phyloP scores from a whole-genome alignment of 2,329 filamentous ascomycete species.

The Aspergillus caelatus region DNA sequence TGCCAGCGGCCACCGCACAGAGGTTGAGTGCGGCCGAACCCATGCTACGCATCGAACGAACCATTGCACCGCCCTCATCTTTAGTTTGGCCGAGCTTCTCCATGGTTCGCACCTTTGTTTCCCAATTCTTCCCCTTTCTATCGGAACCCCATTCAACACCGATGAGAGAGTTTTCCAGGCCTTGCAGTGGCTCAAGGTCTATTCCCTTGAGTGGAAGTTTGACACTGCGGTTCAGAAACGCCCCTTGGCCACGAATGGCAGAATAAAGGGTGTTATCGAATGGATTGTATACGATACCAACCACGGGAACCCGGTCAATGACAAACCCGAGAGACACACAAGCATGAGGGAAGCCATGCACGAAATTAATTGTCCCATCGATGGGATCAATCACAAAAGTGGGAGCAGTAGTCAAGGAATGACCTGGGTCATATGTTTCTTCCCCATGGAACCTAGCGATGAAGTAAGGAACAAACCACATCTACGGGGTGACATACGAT shows the following conservation, averaged over 20 bases:
- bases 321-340: slow-evolving; percentile 63
- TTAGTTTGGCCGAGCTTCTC: slow-evolving; percentile 49
- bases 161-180: slow-evolving; percentile 56
- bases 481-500: background rate
- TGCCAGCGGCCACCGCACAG: slow-evolving; percentile 60
- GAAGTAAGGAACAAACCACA: background rate
- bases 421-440: slow-evolving; percentile 61
- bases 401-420: slow-evolving; percentile 54
- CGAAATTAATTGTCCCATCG: slow-evolving; percentile 67
- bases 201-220: slow-evolving; percentile 51
- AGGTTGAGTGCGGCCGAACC: slow-evolving; percentile 65
- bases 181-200: slow-evolving; percentile 48
- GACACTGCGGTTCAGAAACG: slow-evolving; percentile 47
- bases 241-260: slow-evolving; percentile 58
- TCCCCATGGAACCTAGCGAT: slow-evolving; percentile 56
- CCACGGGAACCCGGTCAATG: slow-evolving; percentile 51
- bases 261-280: slow-evolving; percentile 59
- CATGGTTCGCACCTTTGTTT: slow-evolving; percentile 60
- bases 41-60: slow-evolving; percentile 59
- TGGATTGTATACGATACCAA: slow-evolving; percentile 65
- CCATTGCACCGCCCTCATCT: slow-evolving; percentile 62
- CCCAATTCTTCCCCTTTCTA: slow-evolving; percentile 59
- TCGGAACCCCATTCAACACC: slow-evolving; percentile 66
- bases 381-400: slow-evolving; percentile 68
- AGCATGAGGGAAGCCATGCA: slow-evolving; percentile 63